Conservation (phyloP, 352 stramenopile species). For the Phytopythium mirpurense region DNA sequence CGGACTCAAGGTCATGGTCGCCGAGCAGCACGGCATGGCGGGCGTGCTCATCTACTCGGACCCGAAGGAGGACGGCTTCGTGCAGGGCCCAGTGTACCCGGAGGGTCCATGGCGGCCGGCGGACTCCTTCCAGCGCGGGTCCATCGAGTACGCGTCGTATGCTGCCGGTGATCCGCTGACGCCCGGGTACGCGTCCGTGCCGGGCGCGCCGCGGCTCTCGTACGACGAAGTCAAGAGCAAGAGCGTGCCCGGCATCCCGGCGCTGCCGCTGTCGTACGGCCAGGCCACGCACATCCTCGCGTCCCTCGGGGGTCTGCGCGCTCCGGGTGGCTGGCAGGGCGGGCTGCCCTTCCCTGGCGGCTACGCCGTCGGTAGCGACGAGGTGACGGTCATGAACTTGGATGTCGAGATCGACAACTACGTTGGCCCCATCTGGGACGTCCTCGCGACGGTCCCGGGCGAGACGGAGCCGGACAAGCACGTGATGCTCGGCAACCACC, state of each 20-base stretch:
- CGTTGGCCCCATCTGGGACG: constrained; percentile 78
- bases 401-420: constrained; percentile 77
- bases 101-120: constrained; percentile 72
- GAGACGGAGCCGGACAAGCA: constrained; percentile 39
- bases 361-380: constrained; percentile 70
- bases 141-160: constrained; percentile 80
- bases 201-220: constrained; percentile 11
- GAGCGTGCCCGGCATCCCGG: constrained; percentile 59
- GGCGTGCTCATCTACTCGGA: constrained; percentile 87
- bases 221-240: constrained; percentile 29
- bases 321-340: constrained; percentile 49
- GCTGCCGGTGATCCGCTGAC: constrained; percentile 67
- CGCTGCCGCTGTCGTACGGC: constrained; percentile 68
- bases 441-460: constrained; percentile 75
- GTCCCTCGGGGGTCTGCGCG: constrained; percentile 41
- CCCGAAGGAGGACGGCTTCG: constrained; percentile 79
- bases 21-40: constrained; percentile 59
- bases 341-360: constrained; percentile 38
- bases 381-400: constrained; percentile 45
- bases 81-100: constrained; percentile 57
- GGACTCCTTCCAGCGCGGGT: constrained; percentile 79
- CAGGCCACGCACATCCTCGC: constrained; percentile 70
- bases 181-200: constrained; percentile 18
- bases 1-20: too few species aligned
- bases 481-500: constrained; percentile 79